These are phyloP conservation scores for Calonectria naviculata DNA, from an alignment of 2,329 filamentous ascomycete genomes.

Conservation along the genomic window DNA sequence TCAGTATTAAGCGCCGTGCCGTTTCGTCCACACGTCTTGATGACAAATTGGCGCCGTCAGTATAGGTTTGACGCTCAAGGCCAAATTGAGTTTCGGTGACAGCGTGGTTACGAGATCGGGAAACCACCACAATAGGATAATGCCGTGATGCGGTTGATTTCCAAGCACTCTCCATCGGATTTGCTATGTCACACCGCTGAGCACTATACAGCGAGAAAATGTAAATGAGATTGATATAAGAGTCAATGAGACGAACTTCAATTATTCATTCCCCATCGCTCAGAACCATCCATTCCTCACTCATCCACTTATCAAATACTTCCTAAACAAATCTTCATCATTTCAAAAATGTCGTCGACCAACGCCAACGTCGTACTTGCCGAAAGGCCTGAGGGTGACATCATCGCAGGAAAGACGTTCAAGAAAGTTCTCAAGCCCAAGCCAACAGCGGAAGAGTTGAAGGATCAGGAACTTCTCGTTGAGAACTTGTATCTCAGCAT, in stretches of 20 bases:
- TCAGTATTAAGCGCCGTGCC: background rate
- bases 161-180: background rate
- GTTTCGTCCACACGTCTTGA: background rate
- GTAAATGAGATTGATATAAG: no score
- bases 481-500: background rate
- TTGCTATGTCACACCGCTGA: no score
- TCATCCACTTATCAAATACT: background rate
- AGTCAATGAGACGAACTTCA: background rate
- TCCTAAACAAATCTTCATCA: background rate
- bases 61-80: background rate
- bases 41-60: background rate
- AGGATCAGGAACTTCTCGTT: background rate
- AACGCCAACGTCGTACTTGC: background rate
- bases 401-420: background rate
- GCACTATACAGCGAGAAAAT: no score
- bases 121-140: background rate
- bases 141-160: background rate
- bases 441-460: background rate
- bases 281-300: no score
- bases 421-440: background rate
- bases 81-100: background rate
- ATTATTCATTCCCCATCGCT: background rate
- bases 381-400: background rate
- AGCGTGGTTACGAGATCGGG: background rate
- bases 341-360: background rate